Evolutionary conservation across 2,329 filamentous ascomycete species (phyloP).

Genomic region (Talaromyces albobiverticillius): DNA sequence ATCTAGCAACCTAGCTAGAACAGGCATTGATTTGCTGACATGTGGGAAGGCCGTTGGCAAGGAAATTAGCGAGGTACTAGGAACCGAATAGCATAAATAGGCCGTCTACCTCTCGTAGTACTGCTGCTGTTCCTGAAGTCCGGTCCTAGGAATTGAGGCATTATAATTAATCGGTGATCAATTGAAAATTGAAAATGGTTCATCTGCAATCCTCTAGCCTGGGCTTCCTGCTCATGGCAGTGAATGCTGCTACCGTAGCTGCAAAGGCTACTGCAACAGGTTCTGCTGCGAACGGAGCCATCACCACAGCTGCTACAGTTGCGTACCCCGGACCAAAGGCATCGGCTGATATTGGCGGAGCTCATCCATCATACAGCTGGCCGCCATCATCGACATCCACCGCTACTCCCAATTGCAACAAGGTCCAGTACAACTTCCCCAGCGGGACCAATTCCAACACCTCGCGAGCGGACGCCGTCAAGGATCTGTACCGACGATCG

Average conservation of each 20-base stretch:
- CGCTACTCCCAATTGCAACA: slow-evolving; percentile 13
- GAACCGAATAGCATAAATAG: not conserved
- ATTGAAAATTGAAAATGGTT: not conserved
- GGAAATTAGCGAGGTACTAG: not conserved
- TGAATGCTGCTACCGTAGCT: not conserved
- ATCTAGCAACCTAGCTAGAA: not conserved
- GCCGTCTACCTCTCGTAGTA: not conserved
- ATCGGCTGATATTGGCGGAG: not conserved
- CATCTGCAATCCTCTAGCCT: not conserved
- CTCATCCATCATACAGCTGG: slow-evolving; percentile 1
- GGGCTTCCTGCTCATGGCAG: not conserved
- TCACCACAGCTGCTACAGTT: not conserved
- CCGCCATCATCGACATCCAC: not conserved
- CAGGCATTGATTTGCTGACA: not conserved
- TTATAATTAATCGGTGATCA: not conserved
- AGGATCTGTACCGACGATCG: slow-evolving; percentile 19
- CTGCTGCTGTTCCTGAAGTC: not conserved
- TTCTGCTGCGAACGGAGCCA: not conserved
- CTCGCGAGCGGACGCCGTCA: slow-evolving; percentile 20
- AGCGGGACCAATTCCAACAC: slow-evolving; percentile 19
- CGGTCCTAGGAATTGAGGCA: not conserved
- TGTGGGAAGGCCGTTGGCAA: not conserved
- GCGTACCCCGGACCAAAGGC: not conserved
- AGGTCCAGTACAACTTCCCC: slow-evolving; percentile 20
- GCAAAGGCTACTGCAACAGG: not conserved